These are phyloP conservation scores for Mycena capillaripes DNA, from an alignment of 768 basidiomycete species.

Conservation along the genomic window DNA sequence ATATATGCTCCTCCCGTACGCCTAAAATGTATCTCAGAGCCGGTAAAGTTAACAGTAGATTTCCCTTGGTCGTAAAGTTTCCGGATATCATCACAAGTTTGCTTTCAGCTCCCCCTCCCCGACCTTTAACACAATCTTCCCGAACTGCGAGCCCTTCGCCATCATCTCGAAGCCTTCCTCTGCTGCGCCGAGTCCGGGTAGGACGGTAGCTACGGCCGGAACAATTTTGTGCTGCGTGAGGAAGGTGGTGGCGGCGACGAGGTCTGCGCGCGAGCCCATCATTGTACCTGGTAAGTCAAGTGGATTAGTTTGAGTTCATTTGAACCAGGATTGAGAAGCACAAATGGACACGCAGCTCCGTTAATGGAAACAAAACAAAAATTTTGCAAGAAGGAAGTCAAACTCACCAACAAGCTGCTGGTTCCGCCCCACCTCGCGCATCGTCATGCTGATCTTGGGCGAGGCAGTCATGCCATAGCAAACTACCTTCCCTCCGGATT, in stretches of 20 bases:
- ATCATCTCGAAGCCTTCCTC: constrained; percentile 82
- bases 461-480: constrained; percentile 80
- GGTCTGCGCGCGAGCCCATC: constrained; percentile 86
- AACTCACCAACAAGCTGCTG: constrained; percentile 79
- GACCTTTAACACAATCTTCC: constrained; percentile 79
- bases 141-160: constrained; percentile 76
- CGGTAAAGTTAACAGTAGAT: too few species aligned
- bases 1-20: too few species aligned
- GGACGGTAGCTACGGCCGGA: constrained; percentile 77
- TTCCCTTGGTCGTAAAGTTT: too few species aligned
- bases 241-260: constrained; percentile 80
- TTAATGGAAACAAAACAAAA: too few species aligned
- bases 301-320: background rate
- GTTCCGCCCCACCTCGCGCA: constrained; percentile 84
- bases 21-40: too few species aligned
- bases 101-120: constrained; percentile 29
- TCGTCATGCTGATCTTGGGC: constrained; percentile 74
- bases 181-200: constrained; percentile 74
- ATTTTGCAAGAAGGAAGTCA: background rate
- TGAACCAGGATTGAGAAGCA: too few species aligned
- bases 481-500: constrained; percentile 69
- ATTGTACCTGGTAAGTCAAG: constrained; percentile 77
- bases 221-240: constrained; percentile 74
- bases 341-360: too few species aligned
- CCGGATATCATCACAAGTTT: background rate